Evolutionary conservation across 495 filamentous ascomycete species (phyloP).

Genomic region (Chaetomium cochliodes): DNA sequence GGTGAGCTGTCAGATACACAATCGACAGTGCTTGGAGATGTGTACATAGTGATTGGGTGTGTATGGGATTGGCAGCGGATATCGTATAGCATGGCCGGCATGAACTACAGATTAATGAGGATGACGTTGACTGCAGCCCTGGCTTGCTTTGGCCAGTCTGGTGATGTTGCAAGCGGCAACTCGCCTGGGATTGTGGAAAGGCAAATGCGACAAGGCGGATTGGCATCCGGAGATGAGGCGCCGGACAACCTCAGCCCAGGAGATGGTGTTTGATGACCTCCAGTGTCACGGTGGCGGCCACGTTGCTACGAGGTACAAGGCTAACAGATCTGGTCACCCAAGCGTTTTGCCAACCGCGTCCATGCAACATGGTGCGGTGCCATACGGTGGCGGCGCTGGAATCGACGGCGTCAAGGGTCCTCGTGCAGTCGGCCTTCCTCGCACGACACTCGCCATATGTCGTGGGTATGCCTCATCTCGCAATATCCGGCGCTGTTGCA

Average conservation of each 20-base stretch:
- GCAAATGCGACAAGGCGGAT: background rate
- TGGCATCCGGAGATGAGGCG: background rate
- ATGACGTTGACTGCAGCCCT: constrained; percentile 9
- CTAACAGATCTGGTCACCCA: background rate
- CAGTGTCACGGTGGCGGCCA: background rate
- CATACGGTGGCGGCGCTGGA: background rate
- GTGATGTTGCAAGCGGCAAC: background rate
- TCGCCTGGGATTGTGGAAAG: background rate
- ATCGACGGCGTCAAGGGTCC: background rate
- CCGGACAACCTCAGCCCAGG: background rate
- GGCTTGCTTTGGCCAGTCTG: no score
- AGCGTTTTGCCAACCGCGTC: background rate
- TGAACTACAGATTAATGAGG: constrained; percentile 14
- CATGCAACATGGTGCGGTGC: background rate
- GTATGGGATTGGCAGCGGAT: background rate
- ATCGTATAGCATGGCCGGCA: background rate
- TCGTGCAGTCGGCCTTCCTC: background rate
- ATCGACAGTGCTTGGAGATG: background rate
- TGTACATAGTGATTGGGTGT: background rate
- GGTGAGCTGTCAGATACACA: background rate
- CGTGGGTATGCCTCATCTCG: background rate
- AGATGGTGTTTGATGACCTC: background rate
- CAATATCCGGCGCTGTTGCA: background rate
- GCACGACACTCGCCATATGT: background rate
- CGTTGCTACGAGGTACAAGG: background rate